These are phyloP conservation scores for Nigrospora sphaerica DNA, from an alignment of 2,329 filamentous ascomycete genomes.

Conservation along the genomic window DNA sequence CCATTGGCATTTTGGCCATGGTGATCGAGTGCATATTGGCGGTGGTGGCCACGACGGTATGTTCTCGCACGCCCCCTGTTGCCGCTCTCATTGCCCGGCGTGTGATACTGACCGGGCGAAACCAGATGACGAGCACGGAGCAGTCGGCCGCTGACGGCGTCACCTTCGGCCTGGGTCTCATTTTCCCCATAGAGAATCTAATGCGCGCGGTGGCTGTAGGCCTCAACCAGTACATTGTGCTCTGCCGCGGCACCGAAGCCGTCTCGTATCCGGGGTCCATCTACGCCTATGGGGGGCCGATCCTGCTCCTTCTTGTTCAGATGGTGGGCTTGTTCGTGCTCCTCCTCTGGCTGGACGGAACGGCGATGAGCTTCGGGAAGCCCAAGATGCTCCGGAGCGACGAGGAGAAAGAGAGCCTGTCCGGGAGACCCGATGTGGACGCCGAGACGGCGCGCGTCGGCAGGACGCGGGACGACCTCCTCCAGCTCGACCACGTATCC, in stretches of 20 bases:
- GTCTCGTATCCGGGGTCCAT: conserved; percentile 45
- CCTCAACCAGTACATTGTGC: conserved; percentile 56
- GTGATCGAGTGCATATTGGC: conserved; percentile 16
- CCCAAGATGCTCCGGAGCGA: conserved; percentile 11
- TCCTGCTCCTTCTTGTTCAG: conserved; percentile 60
- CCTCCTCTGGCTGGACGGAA: conserved; percentile 62
- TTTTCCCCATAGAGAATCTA: conserved; percentile 56
- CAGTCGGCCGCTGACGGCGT: conserved; percentile 46
- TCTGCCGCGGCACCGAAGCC: conserved; percentile 43
- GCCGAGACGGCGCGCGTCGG: conserved; percentile 22
- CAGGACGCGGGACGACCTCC: conserved; percentile 22
- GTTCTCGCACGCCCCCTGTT: conserved; percentile 5
- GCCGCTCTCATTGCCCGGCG: no score
- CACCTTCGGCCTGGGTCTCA: conserved; percentile 49
- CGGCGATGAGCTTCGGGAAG: conserved; percentile 36
- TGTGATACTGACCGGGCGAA: no score
- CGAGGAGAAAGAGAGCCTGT: conserved; percentile 13
- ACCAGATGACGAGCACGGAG: conserved; percentile 7
- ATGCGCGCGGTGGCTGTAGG: conserved; percentile 51
- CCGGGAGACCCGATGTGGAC: conserved; percentile 16
- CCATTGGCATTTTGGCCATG: conserved; percentile 33
- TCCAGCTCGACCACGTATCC: conserved; percentile 61
- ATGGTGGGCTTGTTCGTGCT: conserved; percentile 50
- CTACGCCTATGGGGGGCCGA: conserved; percentile 59
- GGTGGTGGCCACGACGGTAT: conserved; percentile 16